phyloP scores from a whole-genome alignment of 2,329 filamentous ascomycete species.

The Lachnellula cervina region DNA sequence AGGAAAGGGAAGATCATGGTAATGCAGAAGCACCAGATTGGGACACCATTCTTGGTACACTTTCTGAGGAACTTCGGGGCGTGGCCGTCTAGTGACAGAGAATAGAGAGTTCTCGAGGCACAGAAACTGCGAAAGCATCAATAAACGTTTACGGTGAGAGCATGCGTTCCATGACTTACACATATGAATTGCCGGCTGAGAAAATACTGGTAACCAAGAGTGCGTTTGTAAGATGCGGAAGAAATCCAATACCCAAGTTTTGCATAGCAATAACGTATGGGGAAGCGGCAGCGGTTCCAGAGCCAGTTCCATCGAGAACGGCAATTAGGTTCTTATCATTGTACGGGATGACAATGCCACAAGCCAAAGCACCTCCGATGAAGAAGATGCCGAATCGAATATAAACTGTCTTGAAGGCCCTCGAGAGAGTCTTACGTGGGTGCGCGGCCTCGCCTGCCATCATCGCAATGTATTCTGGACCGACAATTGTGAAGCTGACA shows the following conservation, averaged over 20 bases:
- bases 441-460: conserved; percentile 67
- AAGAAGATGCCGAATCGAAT: conserved; percentile 69
- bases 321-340: conserved; percentile 52
- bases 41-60: conserved; percentile 56
- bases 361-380: conserved; percentile 60
- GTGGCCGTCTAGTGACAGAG: conserved; percentile 61
- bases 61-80: conserved; percentile 57
- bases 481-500: conserved; percentile 31
- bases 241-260: conserved; percentile 56
- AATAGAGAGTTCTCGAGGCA: conserved; percentile 64
- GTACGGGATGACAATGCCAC: conserved; percentile 63
- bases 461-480: conserved; percentile 56
- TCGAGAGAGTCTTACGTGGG: conserved; percentile 58
- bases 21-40: conserved; percentile 57
- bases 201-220: conserved; percentile 61
- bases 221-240: conserved; percentile 65
- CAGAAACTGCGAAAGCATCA: conserved; percentile 41
- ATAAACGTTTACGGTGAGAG: neutral
- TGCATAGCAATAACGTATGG: conserved; percentile 57
- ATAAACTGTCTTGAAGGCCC: conserved; percentile 69
- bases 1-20: conserved; percentile 65
- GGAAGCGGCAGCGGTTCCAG: conserved; percentile 39
- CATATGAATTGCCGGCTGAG: conserved; percentile 56
- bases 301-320: conserved; percentile 32
- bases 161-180: conserved; percentile 23